Conservation (phyloP, 1,284 basidiomycete genomes). For the Phlebopus sp. region DNA sequence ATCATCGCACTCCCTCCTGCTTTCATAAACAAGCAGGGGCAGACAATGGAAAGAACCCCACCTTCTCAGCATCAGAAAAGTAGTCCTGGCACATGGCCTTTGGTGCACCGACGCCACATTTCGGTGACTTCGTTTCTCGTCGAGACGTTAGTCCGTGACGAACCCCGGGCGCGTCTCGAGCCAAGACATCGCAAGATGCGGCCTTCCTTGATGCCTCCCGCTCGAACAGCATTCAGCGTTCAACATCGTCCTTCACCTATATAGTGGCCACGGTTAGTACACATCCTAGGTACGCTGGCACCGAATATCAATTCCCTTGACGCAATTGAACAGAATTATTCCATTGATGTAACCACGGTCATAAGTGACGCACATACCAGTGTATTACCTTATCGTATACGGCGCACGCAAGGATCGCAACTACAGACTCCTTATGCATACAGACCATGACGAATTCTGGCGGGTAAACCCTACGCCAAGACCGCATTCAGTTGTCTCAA, state of each 20-base stretch:
- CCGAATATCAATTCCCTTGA: not conserved
- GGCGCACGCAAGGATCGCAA: not conserved
- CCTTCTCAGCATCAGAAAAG: conserved; percentile 1
- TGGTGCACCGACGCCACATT: not conserved
- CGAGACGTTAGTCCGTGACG: not conserved
- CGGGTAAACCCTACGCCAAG: conserved; percentile 13
- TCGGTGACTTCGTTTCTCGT: not conserved
- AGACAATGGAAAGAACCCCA: not conserved
- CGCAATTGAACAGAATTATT: not conserved
- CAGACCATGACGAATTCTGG: conserved; percentile 3
- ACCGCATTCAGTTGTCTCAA: conserved; percentile 17
- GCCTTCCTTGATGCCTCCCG: not conserved
- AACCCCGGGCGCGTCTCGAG: not conserved
- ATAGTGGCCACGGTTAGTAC: conserved; percentile 1
- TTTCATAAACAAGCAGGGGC: conserved; percentile 10
- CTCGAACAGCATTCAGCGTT: no score
- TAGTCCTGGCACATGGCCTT: conserved; percentile 7
- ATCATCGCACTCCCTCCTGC: conserved; percentile 33
- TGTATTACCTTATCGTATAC: conserved; percentile 7
- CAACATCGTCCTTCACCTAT: not conserved
- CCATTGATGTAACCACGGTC: not conserved
- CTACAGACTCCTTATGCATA: conserved; percentile 2
- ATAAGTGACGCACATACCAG: conserved; percentile 5
- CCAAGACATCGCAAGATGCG: not conserved
- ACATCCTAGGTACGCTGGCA: not conserved